Evolutionary conservation across 176 grass and related monocot genomes (phyloP), one percentile per base, ranked within the genome.

Genomic region (Juncus effusus): DNA sequence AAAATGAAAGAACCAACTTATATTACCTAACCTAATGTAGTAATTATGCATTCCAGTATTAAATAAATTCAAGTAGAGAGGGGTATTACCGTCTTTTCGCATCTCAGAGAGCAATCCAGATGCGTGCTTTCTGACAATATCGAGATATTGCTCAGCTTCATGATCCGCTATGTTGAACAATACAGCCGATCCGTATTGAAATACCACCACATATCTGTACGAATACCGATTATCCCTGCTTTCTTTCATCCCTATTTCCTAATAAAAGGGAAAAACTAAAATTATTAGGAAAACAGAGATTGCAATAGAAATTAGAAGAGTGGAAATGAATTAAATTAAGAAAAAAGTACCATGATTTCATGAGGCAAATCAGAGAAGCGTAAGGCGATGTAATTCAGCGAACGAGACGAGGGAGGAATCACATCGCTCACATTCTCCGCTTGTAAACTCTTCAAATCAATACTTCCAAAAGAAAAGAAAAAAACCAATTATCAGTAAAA

Each of bases 371-470:
- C 86, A 2, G 86, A 64, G 81, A 90, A 90, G 3, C 90, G 71
- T 6, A 95, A 81, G 0, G 90, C 86, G 64, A 90, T 86, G 80
- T 87, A 95, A 36, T 95, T 95, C 16, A 83, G 63, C 0, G 83
- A 87, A 42, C 86, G 83, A 63, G 86, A 90, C 6, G 90, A 83
- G 0, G 73, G 90, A 72, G 86, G 90, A 64, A 95, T 83, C 3
- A 87, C 79, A 66, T 87, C 59, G 58, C 60, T 77, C 3, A 66
- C 80, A 58, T 95, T 85, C 51, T 90, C 86, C 3, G 83, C 63
- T 75, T 95, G 91, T 74, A 90, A 54, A 76, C 86, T 87, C 78
- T 95, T 95, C 75, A 95, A 16, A 85, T 90, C 83, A 87, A 95
- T 90, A 80, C 86, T 95, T 74, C 67, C 82, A 89, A 16, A 42